These are phyloP conservation scores for Barnettozyma siamensis DNA, from an alignment of 805 yeast genomes.

Conservation along the genomic window DNA sequence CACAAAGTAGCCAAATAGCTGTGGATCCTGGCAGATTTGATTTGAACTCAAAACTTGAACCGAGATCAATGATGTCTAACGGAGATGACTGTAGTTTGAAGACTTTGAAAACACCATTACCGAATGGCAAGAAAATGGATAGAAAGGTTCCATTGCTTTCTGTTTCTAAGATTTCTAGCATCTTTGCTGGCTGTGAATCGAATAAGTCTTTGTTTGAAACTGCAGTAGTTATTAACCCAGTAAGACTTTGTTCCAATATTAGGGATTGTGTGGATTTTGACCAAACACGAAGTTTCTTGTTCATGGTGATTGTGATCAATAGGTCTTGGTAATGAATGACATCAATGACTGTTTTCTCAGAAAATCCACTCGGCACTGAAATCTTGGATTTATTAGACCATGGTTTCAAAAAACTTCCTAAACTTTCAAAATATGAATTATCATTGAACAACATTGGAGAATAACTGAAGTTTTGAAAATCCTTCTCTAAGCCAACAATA, in stretches of 20 bases:
- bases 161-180: slow-evolving; percentile 20
- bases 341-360: slow-evolving; percentile 31
- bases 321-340: slow-evolving; percentile 22
- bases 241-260: slow-evolving; percentile 23
- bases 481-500: slow-evolving; percentile 44
- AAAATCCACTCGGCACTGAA: slow-evolving; percentile 37
- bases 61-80: slow-evolving; percentile 24
- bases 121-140: slow-evolving; percentile 37
- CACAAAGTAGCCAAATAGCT: slow-evolving; percentile 45
- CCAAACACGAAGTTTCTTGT: slow-evolving; percentile 57
- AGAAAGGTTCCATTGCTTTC: slow-evolving; percentile 18
- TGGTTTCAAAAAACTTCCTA: slow-evolving; percentile 28
- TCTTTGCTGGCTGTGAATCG: slow-evolving; percentile 27
- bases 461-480: slow-evolving; percentile 18
- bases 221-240: slow-evolving; percentile 9
- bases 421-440: slow-evolving; percentile 37
- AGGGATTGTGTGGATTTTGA: slow-evolving; percentile 33
- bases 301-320: slow-evolving; percentile 47
- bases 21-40: slow-evolving; percentile 30
- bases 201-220: slow-evolving; percentile 22
- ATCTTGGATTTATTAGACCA: slow-evolving; percentile 21
- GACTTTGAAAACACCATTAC: slow-evolving; percentile 38
- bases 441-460: slow-evolving; percentile 52
- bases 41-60: slow-evolving; percentile 22
- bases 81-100: slow-evolving; percentile 25